A percentile compares a stretch with the other conserved stretches of the same genome.
Evolutionary conservation across 176 grass and related monocot species (phyloP).

Genomic region (Oryza rufipogon): DNA sequence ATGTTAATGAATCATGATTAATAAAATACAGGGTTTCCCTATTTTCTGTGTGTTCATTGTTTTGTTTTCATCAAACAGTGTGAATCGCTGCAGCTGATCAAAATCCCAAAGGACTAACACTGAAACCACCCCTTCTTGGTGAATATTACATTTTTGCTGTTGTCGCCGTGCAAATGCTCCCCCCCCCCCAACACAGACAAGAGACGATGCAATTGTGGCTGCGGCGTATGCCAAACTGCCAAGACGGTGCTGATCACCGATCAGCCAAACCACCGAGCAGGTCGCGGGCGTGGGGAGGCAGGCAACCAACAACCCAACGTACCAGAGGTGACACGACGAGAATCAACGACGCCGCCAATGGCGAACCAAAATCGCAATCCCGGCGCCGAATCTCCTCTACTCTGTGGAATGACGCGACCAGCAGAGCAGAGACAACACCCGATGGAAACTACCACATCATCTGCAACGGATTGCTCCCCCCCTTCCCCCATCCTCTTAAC

Average conservation of each 20-base stretch:
- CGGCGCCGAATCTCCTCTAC: not conserved
- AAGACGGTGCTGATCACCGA: not conserved
- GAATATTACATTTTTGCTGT: not conserved
- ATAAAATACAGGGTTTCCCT: no score
- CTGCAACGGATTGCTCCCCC: not conserved
- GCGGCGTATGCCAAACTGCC: not conserved
- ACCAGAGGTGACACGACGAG: not conserved
- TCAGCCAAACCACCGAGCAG: slow-evolving; percentile 18
- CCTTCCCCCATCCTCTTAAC: no score
- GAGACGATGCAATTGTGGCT: not conserved
- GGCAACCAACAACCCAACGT: no score
- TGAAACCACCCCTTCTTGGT: not conserved
- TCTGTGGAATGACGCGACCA: not conserved
- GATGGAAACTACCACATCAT: not conserved
- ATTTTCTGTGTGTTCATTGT: no score
- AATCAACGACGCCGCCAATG: not conserved
- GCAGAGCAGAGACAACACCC: not conserved
- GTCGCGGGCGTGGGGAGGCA: slow-evolving; percentile 2
- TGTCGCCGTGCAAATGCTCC: not conserved
- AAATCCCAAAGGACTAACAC: not conserved
- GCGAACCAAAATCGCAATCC: not conserved
- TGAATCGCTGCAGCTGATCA: not conserved
- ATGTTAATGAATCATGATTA: no score
- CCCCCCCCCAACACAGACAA: not conserved
- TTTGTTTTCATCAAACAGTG: no score